Percentiles rank a stretch among this genome's conserved stretches.
Conservation (phyloP, 257 asterid genomes). For the Agastache rugosa region DNA sequence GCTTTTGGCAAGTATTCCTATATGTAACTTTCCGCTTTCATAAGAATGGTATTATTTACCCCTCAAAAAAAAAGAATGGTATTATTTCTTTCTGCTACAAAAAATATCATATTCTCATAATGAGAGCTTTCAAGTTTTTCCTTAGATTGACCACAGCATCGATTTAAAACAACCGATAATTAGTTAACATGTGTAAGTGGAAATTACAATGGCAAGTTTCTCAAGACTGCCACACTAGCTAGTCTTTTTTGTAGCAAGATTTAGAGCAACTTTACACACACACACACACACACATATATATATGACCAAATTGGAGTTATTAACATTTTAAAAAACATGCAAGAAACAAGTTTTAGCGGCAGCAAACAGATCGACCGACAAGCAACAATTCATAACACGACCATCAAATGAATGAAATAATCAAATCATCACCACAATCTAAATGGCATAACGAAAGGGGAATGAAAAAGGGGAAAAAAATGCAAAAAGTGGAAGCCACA, state of each 20-base stretch:
- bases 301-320: neutral
- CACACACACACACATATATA: neutral
- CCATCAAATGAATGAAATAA: neutral
- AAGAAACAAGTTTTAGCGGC: neutral
- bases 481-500: neutral
- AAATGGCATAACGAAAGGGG: neutral
- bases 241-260: neutral
- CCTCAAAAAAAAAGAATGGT: no score
- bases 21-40: neutral
- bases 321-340: neutral
- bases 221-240: neutral
- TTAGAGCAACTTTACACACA: neutral
- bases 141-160: neutral
- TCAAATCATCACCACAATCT: conserved; percentile 16
- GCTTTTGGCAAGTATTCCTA: neutral
- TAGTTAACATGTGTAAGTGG: neutral
- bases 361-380: neutral
- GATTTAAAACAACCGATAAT: neutral
- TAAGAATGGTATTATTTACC: neutral
- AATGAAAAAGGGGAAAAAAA: neutral
- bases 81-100: neutral
- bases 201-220: conserved; percentile 1
- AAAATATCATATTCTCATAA: neutral
- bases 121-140: conserved; percentile 1
- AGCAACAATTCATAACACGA: neutral